Base-by-base conservation (phyloP, 306 rosid genomes). In the Benincasa hispida region DNA sequence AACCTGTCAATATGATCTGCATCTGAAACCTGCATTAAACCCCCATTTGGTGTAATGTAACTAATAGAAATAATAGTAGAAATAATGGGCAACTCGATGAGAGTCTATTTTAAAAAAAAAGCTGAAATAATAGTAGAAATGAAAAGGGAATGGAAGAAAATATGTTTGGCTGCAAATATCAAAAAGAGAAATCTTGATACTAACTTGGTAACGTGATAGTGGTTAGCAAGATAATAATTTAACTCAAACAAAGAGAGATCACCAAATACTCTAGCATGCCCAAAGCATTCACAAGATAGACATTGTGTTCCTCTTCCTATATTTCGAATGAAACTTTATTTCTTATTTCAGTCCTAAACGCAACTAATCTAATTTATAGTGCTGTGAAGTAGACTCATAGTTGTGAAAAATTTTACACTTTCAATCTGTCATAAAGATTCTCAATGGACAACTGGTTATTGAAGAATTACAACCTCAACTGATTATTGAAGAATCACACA, bases 1-100 rank as follows among this genome's bases (percentile, higher is more conserved):
- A 95, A 78, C 81, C 98, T 88, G 81, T 92, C 98, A 65, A 89
- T 92, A 81, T 92, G 98, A 78, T 90, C 93, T n/a, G 87, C 96
- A 84, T 95, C 99, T 57, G 91, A 74, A 76, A 87, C 93, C 99
- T 94, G 91, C 84, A 81, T 81, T 66, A 76, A 74, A 74, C 74
- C 34, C 57, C 51, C 72, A 76, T 59, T 70, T 32, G 27, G 19
- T 9, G 41, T 2, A 78, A 76, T 70, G 57, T 74, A 27, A 72
- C 61, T 30, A 48, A 48, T 1, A 24, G n/a, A 74, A 34, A 55
- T 48, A 21, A 45, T 51, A 75, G 55, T 10, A 67, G 24, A 32
- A 62, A 47, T 4, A 12, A 18, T 5, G 1, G 17, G 51, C 51
- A 45, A 17, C 51, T 45, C 5, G 18, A 45, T 45, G 4, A 45